Base-by-base conservation (phyloP, 2,329 filamentous ascomycete species). In the Diaporthe capsici region DNA sequence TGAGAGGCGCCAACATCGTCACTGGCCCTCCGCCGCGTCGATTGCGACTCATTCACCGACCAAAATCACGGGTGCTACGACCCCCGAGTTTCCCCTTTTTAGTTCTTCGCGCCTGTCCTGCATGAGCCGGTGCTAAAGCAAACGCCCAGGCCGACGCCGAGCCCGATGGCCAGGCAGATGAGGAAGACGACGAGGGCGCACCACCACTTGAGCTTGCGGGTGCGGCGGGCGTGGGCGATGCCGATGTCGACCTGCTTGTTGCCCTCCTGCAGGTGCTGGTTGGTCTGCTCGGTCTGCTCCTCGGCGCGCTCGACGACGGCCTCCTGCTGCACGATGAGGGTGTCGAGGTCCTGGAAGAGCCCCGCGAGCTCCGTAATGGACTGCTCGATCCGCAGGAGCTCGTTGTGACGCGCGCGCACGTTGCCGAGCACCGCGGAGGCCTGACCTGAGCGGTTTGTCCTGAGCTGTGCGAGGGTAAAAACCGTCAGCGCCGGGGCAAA, bases 191-290 rank as follows among this genome's bases (percentile, higher is more conserved):
- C 87, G 77, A 91, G 84, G 77, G 94, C 86, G 82, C 93, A 94
- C 90, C 91, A 95, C 94, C 94, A 96, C 88, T 96, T 96, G 85
- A 95, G 90, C 87, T 92, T 94, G 80, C 94, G 90, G 79, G 90
- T 89, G 79, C 91, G 89, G 78, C 90, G 88, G 68, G 94, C 94
- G 80, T 90, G 90, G 78, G 90, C 87, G 79, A 93, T 94, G 76
- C 92, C 94, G 81, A 91, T 88, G 79, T 89, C 88, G 76, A 96
- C 90, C 79, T 96, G 90, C 76, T 87, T 86, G 84, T 94, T 95
- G 79, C 91, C 94, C 78, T 91, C 88, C 79, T 93, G 88, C 71
- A 94, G 89, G 82, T 95, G 90, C 76, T 90, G 87, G 77, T 89
- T 89, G 17, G 94, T 93, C 80, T 92, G 87, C 75, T 90, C 86